A percentile compares a stretch with the other conserved stretches of the same genome.
Evolutionary conservation across 495 filamentous ascomycete genomes (phyloP).

Genomic region (Xylaria curta): DNA sequence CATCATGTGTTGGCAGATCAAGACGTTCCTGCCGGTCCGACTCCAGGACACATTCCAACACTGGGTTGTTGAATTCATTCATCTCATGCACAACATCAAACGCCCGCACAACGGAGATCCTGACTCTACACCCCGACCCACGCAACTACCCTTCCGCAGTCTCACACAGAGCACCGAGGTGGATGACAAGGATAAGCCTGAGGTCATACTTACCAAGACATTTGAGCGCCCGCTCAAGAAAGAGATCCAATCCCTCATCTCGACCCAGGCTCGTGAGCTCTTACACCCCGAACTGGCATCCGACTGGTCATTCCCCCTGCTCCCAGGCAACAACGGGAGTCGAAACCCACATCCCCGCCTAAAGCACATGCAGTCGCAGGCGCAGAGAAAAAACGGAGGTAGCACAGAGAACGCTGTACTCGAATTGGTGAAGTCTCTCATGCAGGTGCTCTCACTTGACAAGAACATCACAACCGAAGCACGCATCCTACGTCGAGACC

Average conservation of each 20-base stretch:
- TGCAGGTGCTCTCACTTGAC: constrained; percentile 88
- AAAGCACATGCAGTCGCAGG: constrained; percentile 26
- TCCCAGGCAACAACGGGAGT: constrained; percentile 67
- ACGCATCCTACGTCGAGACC: constrained; percentile 83
- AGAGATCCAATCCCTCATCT: constrained; percentile 77
- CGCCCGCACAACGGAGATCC: constrained; percentile 60
- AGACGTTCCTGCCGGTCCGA: constrained; percentile 79
- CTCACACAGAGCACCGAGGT: constrained; percentile 60
- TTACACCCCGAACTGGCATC: constrained; percentile 84
- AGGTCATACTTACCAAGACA: constrained; percentile 70
- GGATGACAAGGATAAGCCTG: constrained; percentile 61
- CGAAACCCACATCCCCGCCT: constrained; percentile 55
- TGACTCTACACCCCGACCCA: constrained; percentile 71
- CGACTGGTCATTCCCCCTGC: constrained; percentile 86
- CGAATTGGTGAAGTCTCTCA: constrained; percentile 87
- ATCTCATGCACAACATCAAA: constrained; percentile 89
- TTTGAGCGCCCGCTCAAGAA: constrained; percentile 93
- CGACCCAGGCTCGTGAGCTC: constrained; percentile 84
- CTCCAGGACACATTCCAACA: constrained; percentile 89
- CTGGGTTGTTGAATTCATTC: constrained; percentile 93
- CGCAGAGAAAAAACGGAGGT: constrained; percentile 42
- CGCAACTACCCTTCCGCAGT: constrained; percentile 69
- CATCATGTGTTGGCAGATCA: constrained; percentile 98
- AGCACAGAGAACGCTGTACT: constrained; percentile 70
- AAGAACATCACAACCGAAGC: constrained; percentile 87